Conservation (phyloP, 768 basidiomycete genomes). For the Artomyces pyxidatus region DNA sequence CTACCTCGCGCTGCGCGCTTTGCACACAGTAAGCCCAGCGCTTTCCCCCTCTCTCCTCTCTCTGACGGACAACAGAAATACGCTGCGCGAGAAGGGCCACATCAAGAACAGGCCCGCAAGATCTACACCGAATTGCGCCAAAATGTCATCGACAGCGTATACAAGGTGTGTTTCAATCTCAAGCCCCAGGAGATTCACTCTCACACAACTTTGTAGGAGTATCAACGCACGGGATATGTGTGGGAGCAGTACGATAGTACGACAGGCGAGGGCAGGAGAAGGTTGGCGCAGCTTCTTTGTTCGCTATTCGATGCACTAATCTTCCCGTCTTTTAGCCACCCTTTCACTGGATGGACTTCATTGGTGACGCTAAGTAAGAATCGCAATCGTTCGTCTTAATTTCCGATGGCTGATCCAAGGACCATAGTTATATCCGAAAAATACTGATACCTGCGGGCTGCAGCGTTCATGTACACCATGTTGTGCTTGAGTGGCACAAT, state of each 20-base stretch:
- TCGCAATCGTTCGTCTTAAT: neutral
- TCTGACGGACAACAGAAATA: conserved; percentile 51
- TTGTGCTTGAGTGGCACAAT: neutral
- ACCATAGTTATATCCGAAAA: conserved; percentile 58
- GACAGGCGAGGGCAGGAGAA: conserved; percentile 79
- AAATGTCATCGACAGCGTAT: conserved; percentile 83
- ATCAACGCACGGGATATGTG: conserved; percentile 85
- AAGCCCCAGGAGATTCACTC: neutral
- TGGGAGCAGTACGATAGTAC: conserved; percentile 95
- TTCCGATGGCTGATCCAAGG: conserved; percentile 8
- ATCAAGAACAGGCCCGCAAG: conserved; percentile 61
- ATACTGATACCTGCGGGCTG: conserved; percentile 32
- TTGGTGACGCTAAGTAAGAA: conserved; percentile 78
- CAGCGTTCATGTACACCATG: neutral
- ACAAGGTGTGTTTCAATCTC: conserved; percentile 34
- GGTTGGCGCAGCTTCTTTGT: neutral
- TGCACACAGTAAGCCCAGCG: conserved; percentile 53
- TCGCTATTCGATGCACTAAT: conserved; percentile 1
- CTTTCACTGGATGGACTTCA: conserved; percentile 97
- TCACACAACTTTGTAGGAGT: conserved; percentile 51
- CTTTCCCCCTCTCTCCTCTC: neutral
- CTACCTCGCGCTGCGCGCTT: conserved; percentile 73
- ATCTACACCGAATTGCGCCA: conserved; percentile 76
- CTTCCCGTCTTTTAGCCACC: conserved; percentile 50
- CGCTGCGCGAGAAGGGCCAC: conserved; percentile 69